These are phyloP conservation scores for Mycena crocata DNA, from an alignment of 768 basidiomycete genomes.

Conservation along the genomic window DNA sequence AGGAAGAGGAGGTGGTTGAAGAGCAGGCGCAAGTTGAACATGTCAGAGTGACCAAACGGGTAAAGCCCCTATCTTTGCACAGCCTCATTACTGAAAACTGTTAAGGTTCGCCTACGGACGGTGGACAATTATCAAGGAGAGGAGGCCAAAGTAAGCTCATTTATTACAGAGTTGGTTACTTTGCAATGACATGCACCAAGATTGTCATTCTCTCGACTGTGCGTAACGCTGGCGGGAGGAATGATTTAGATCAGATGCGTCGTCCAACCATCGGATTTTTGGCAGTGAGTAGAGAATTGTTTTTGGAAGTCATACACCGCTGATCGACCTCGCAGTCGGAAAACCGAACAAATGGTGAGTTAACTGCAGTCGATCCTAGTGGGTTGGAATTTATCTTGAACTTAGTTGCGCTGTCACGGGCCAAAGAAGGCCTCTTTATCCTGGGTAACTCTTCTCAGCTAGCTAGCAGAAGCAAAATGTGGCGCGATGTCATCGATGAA, in stretches of 20 bases:
- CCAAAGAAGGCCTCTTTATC: slow-evolving; percentile 79
- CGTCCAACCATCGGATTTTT: slow-evolving; percentile 75
- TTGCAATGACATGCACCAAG: slow-evolving; percentile 38
- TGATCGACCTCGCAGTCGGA: slow-evolving; percentile 52
- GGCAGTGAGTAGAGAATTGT: slow-evolving; percentile 57
- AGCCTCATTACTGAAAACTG: not conserved
- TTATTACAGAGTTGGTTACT: not conserved
- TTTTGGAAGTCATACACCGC: not conserved
- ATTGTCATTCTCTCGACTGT: slow-evolving; percentile 83
- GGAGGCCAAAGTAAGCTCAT: slow-evolving; percentile 65
- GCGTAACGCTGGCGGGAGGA: slow-evolving; percentile 66
- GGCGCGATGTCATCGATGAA: slow-evolving; percentile 68
- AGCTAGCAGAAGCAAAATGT: slow-evolving; percentile 63
- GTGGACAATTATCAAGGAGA: slow-evolving; percentile 86
- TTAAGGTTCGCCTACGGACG: slow-evolving; percentile 75
- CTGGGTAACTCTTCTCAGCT: slow-evolving; percentile 74
- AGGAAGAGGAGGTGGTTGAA: slow-evolving; percentile 57
- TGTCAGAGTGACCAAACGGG: slow-evolving; percentile 64
- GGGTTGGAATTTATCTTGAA: slow-evolving; percentile 9
- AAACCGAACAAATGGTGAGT: slow-evolving; percentile 65
- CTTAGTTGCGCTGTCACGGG: slow-evolving; percentile 77
- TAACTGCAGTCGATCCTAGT: not conserved
- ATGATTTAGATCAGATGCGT: slow-evolving; percentile 46
- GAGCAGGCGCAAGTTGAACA: slow-evolving; percentile 49
- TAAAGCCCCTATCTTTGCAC: slow-evolving; percentile 41